Evolutionary conservation across 495 filamentous ascomycete species (phyloP).

Genomic region (Penicillium coprophilum): DNA sequence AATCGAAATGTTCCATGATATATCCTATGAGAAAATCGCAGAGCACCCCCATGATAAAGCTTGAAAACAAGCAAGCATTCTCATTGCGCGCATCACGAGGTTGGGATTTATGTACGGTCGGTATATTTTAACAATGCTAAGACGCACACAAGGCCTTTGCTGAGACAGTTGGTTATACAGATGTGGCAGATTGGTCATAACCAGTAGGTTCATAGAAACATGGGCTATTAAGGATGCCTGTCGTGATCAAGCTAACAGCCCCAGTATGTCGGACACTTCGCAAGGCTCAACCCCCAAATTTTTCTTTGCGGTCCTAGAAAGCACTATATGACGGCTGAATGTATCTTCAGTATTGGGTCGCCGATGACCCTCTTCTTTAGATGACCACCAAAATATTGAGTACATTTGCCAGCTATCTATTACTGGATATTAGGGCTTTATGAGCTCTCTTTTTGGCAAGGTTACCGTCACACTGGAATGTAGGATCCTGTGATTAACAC

Average conservation of each 20-base stretch:
- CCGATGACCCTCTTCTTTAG: background rate
- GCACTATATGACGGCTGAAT: background rate
- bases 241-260: background rate
- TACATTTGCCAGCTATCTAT: background rate
- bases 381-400: background rate
- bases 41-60: too few species aligned
- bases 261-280: background rate
- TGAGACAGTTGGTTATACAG: background rate
- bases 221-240: background rate
- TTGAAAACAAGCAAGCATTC: too few species aligned
- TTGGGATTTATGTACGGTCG: too few species aligned
- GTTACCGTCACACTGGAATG: conserved; percentile 9
- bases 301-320: background rate
- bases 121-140: background rate
- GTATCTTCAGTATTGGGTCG: background rate
- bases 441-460: background rate
- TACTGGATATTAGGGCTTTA: background rate
- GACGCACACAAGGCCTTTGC: background rate
- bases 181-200: background rate
- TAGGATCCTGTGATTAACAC: background rate
- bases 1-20: background rate
- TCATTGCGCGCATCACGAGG: too few species aligned
- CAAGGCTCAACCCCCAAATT: background rate
- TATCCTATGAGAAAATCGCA: background rate
- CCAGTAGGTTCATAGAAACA: background rate